Evolutionary conservation across 768 basidiomycete species (phyloP), one percentile per base, ranked within the genome.

Genomic region (Grammothele lineata): DNA sequence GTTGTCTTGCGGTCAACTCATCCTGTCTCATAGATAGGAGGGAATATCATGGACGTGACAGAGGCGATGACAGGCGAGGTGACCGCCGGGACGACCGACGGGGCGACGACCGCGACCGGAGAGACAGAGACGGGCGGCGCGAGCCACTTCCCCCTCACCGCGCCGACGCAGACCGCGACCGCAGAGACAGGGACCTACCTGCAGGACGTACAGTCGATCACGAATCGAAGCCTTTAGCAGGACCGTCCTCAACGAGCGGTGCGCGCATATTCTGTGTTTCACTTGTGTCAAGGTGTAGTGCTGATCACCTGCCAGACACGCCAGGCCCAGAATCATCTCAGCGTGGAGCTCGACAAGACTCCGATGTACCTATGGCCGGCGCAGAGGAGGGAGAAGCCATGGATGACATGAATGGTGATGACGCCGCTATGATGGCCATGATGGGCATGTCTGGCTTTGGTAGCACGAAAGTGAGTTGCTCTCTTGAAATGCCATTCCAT

Each of bases 381-480:
- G 70, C 65, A 33, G 73, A 76, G 57, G 76, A 72, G 34, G 73
- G 69, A 27, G 72, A 75, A 55, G 69, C 65, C 9, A 72, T 74
- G 71, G 73, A 74, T 15, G 71, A 68, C 23, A 77, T 75, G n/a
- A 72, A 73, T 47, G 83, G 80, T 12, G 87, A 87, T 33, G 87
- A 88, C 19, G 77, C 78, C 38, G 83, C 80, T 44, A 91, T 96
- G 83, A 88, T 87, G 78, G 80, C 85, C 30, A 76, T 81, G 74
- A 95, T 98, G 90, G 94, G 95, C 34, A 68, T 98, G 57, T 60
- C 67, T 37, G 89, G 91, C 9, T 98, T 98, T 62, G 92, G 87
- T 9, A 75, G 82, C 0, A 95, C 95, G 0, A 96, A 97, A 74
- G 93, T 90, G 57, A 19, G 55, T 48, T 15, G 5, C 19, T 32